Conservation (phyloP, 495 filamentous ascomycete genomes). For the Collariella sp. region DNA sequence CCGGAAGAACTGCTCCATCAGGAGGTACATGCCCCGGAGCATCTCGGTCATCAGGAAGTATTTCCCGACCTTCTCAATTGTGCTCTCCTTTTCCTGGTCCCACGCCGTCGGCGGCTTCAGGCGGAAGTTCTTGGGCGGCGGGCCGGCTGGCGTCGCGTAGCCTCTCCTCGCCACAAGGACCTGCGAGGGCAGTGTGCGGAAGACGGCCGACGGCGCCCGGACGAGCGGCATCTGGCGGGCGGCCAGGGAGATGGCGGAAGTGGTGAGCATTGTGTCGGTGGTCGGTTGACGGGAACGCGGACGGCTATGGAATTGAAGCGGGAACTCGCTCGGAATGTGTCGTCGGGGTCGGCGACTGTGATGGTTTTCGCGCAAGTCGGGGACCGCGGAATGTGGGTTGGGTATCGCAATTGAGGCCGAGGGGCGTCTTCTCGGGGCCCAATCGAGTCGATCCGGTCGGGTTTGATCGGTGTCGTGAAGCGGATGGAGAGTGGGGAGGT, state of each 20-base stretch:
- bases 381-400: background rate
- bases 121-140: constrained; percentile 70
- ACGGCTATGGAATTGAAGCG: background rate
- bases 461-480: background rate
- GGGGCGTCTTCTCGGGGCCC: background rate
- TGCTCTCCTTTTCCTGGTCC: constrained; percentile 60
- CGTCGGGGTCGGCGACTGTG: background rate
- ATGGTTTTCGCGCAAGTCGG: constrained; percentile 1
- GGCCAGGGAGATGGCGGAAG: constrained; percentile 27
- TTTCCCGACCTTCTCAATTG: constrained; percentile 73
- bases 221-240: constrained; percentile 34
- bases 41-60: constrained; percentile 95
- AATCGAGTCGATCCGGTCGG: background rate
- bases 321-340: background rate
- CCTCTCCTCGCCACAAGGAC: constrained; percentile 32
- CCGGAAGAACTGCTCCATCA: constrained; percentile 95
- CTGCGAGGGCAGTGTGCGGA: constrained; percentile 26
- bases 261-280: constrained; percentile 17
- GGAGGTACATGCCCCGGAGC: constrained; percentile 93
- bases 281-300: background rate
- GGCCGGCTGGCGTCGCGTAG: constrained; percentile 69
- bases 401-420: background rate
- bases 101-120: constrained; percentile 57
- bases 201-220: background rate
- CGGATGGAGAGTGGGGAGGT: constrained; percentile 14